Evolutionary conservation across 495 filamentous ascomycete genomes (phyloP).

Genomic region (Hypoxylon trugodes): DNA sequence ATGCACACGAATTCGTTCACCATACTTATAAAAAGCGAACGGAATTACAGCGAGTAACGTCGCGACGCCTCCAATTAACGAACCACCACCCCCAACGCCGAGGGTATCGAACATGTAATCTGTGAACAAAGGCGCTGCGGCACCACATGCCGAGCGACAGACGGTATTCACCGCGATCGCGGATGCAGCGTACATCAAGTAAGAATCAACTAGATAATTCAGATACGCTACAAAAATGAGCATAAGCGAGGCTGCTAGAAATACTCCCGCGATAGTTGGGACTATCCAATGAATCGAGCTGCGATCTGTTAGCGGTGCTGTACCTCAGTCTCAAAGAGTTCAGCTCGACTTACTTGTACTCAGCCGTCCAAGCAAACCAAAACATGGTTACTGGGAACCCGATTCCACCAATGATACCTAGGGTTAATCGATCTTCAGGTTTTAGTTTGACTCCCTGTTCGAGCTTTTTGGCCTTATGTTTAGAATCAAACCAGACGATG

Average conservation of each 20-base stretch:
- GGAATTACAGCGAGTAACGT: conserved; percentile 55
- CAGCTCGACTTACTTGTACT: conserved; percentile 22
- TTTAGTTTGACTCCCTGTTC: conserved; percentile 30
- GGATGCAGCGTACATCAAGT: conserved; percentile 71
- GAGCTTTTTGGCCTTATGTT: conserved; percentile 39
- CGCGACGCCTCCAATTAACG: conserved; percentile 57
- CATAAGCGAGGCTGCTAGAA: conserved; percentile 46
- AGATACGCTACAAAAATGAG: conserved; percentile 60
- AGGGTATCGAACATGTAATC: conserved; percentile 65
- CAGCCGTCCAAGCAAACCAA: conserved; percentile 62
- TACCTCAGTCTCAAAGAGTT: neutral
- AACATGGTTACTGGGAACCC: conserved; percentile 59
- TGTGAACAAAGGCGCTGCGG: conserved; percentile 70
- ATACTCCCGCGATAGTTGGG: conserved; percentile 53
- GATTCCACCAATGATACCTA: conserved; percentile 59
- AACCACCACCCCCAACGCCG: conserved; percentile 60
- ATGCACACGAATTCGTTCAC: conserved; percentile 53
- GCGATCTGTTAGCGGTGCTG: conserved; percentile 4
- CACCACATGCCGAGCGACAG: conserved; percentile 65
- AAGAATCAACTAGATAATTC: conserved; percentile 76
- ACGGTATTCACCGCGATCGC: conserved; percentile 71
- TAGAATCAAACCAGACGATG: conserved; percentile 46
- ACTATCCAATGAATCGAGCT: conserved; percentile 57
- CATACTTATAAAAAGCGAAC: conserved; percentile 62
- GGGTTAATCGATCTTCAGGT: conserved; percentile 55